Evolutionary conservation across 345 rosid species (phyloP).

Genomic region (Erucastrum elatum): DNA sequence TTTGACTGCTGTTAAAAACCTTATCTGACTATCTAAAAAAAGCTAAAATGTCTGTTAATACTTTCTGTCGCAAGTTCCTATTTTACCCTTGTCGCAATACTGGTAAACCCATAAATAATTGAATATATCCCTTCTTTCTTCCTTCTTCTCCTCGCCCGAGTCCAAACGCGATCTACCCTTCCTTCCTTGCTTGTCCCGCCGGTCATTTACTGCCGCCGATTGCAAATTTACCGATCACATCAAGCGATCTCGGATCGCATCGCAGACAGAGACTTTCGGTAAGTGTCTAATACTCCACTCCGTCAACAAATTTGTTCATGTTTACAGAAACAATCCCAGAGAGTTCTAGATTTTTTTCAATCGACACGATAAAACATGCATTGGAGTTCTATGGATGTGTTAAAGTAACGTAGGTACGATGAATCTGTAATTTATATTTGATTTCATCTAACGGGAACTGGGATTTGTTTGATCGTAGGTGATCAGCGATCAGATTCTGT

Average conservation of each 20-base stretch:
- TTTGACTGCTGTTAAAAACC: background rate
- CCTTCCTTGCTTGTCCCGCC: slow-evolving; percentile 12
- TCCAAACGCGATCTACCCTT: slow-evolving; percentile 28
- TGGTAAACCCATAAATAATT: slow-evolving; percentile 10
- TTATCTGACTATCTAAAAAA: too few species aligned
- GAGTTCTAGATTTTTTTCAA: background rate
- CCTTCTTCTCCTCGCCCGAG: background rate
- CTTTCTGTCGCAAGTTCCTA: background rate
- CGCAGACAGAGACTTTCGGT: background rate
- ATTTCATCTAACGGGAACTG: slow-evolving; percentile 8
- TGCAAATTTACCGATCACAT: background rate
- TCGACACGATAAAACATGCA: slow-evolving; percentile 3
- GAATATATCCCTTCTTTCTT: slow-evolving; percentile 8
- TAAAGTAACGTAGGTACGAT: background rate
- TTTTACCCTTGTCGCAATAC: too few species aligned
- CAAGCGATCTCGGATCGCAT: background rate
- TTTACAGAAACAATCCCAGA: background rate
- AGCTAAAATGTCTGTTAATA: background rate
- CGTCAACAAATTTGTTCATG: slow-evolving; percentile 4
- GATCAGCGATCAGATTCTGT: slow-evolving; percentile 24
- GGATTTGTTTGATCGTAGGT: slow-evolving; percentile 34
- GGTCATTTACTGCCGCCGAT: slow-evolving; percentile 33
- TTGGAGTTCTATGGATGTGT: background rate
- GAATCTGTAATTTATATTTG: slow-evolving; percentile 12
- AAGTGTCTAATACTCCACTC: slow-evolving; percentile 9